A percentile compares a stretch with the other conserved stretches of the same genome.
Evolutionary conservation across 768 basidiomycete species (phyloP).

Genomic region (Trametopsis cervina): DNA sequence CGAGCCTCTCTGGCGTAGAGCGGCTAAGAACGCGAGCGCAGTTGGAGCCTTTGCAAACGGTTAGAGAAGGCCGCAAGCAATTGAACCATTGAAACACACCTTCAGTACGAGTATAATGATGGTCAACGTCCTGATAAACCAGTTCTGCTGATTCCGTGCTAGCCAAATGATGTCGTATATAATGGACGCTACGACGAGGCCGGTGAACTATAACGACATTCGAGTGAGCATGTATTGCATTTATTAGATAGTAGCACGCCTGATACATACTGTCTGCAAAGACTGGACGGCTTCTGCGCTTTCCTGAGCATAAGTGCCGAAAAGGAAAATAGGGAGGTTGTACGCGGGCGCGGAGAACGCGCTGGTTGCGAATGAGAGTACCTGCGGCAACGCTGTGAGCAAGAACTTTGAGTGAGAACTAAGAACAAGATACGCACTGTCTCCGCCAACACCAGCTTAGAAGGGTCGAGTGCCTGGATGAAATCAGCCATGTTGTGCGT

Average conservation of each 20-base stretch:
- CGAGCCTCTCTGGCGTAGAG: constrained; percentile 30
- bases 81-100: constrained; percentile 17
- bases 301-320: constrained; percentile 70
- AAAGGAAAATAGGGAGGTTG: constrained; percentile 79
- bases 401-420: neutral
- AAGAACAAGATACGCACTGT: constrained; percentile 43
- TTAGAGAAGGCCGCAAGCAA: neutral
- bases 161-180: constrained; percentile 72
- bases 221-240: neutral
- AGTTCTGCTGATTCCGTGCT: constrained; percentile 45
- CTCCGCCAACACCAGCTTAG: constrained; percentile 56
- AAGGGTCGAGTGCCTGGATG: constrained; percentile 62
- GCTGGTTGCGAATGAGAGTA: constrained; percentile 49
- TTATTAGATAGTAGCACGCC: neutral
- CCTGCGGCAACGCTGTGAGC: constrained; percentile 29
- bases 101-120: constrained; percentile 32
- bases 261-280: constrained; percentile 48
- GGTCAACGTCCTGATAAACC: constrained; percentile 48
- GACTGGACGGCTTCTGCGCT: constrained; percentile 57
- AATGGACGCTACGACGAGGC: constrained; percentile 50
- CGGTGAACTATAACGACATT: constrained; percentile 49
- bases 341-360: constrained; percentile 59
- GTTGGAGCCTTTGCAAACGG: constrained; percentile 27
- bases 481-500: constrained; percentile 49
- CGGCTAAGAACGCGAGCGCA: constrained; percentile 25